These are phyloP conservation scores for Petunia secreta DNA, from an alignment of 257 asterid species.

Conservation along the genomic window DNA sequence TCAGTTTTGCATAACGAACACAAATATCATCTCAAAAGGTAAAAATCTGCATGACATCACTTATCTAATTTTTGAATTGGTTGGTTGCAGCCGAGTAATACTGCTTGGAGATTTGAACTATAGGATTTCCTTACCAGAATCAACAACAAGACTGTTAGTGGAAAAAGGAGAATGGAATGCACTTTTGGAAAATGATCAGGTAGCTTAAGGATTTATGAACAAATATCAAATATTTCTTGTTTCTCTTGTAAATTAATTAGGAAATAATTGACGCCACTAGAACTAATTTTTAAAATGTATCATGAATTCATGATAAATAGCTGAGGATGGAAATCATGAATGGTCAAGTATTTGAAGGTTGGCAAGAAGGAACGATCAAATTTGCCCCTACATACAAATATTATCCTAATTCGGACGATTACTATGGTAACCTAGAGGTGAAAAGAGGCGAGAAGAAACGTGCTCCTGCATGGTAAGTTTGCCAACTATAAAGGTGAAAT, in stretches of 20 bases:
- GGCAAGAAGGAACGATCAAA: slow-evolving; percentile 62
- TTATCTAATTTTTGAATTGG: slow-evolving; percentile 16
- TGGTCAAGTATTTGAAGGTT: slow-evolving; percentile 64
- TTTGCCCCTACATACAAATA: slow-evolving; percentile 73
- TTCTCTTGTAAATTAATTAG: background rate
- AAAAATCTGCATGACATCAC: slow-evolving; percentile 26
- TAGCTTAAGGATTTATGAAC: slow-evolving; percentile 15
- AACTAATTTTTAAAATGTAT: background rate
- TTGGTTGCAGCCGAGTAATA: slow-evolving; percentile 56
- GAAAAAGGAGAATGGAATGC: slow-evolving; percentile 52
- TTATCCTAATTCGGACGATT: slow-evolving; percentile 50
- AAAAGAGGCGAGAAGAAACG: slow-evolving; percentile 58
- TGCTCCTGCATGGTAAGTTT: slow-evolving; percentile 63
- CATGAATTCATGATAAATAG: slow-evolving; percentile 31
- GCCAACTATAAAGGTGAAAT: no score
- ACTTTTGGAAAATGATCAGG: slow-evolving; percentile 63
- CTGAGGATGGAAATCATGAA: slow-evolving; percentile 54
- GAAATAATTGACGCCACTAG: background rate
- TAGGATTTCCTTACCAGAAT: slow-evolving; percentile 61
- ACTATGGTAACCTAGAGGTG: slow-evolving; percentile 43
- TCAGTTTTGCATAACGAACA: background rate
- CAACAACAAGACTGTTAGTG: slow-evolving; percentile 50
- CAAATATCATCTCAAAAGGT: background rate
- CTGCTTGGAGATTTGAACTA: slow-evolving; percentile 72
- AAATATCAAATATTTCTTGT: background rate